These are phyloP conservation scores for Senecio squalidus DNA, from an alignment of 140 eudicot genomes.

Conservation along the genomic window DNA sequence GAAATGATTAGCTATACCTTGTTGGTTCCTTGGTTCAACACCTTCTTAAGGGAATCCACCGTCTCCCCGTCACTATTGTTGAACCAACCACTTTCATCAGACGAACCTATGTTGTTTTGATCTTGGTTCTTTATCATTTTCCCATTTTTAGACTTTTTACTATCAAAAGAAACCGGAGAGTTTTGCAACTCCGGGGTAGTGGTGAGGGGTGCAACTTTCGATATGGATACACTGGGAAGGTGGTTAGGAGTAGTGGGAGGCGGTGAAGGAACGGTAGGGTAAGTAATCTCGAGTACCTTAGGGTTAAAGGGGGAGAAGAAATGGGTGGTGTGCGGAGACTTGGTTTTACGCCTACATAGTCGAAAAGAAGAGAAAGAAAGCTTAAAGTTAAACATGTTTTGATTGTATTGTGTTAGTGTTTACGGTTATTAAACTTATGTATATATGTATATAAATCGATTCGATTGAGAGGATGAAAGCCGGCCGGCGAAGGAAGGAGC, in stretches of 20 bases:
- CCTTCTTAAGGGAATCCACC: no score
- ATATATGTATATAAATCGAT: not conserved
- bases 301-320: conserved; percentile 40
- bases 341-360: conserved; percentile 38
- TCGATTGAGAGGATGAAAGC: conserved; percentile 14
- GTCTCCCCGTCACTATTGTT: not conserved
- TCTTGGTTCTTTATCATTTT: not conserved
- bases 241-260: conserved; percentile 48
- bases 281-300: conserved; percentile 36
- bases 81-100: conserved; percentile 20
- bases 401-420: not conserved
- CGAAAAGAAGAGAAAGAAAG: conserved; percentile 42
- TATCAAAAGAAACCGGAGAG: conserved; percentile 25
- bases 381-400: conserved; percentile 31
- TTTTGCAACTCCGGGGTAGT: conserved; percentile 15
- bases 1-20: no score
- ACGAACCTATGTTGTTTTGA: conserved; percentile 1
- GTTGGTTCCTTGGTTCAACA: no score
- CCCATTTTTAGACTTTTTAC: conserved; percentile 2
- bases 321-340: conserved; percentile 9
- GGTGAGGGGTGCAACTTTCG: conserved; percentile 18
- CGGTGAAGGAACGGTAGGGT: conserved; percentile 45
- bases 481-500: conserved; percentile 31
- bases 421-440: not conserved
- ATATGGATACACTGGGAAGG: conserved; percentile 18